Evolutionary conservation across 805 yeast genomes (phyloP).

Genomic region (Blastobotrys peoriensis): DNA sequence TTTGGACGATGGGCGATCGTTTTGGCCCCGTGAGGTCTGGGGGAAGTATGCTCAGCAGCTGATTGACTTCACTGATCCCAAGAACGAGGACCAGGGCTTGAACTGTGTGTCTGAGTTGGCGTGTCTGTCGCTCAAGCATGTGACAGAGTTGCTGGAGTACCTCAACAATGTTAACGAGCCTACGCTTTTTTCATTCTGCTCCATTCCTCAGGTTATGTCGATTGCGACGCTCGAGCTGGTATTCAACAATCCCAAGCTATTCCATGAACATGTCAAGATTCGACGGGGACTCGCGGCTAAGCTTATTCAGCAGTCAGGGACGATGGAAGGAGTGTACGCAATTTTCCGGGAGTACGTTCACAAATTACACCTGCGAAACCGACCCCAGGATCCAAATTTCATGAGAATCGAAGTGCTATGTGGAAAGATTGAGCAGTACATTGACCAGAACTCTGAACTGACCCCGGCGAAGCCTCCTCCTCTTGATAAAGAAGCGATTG

Average conservation of each 20-base stretch:
- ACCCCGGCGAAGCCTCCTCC: conserved; percentile 10
- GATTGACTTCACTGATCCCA: conserved; percentile 50
- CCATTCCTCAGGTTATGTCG: conserved; percentile 99
- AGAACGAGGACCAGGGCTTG: conserved; percentile 49
- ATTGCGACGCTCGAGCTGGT: conserved; percentile 87
- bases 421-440: conserved; percentile 83
- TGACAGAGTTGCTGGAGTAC: conserved; percentile 67
- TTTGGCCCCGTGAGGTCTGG: conserved; percentile 97
- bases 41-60: conserved; percentile 60
- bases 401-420: conserved; percentile 75
- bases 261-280: conserved; percentile 72
- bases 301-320: conserved; percentile 66
- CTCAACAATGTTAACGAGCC: conserved; percentile 73
- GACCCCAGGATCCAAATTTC: conserved; percentile 81
- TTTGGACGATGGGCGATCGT: conserved; percentile 81
- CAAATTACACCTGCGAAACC: conserved; percentile 70
- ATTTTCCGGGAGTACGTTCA: conserved; percentile 71
- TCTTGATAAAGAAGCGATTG: conserved; percentile 1
- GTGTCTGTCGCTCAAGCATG: conserved; percentile 71
- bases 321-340: conserved; percentile 67
- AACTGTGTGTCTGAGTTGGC: conserved; percentile 78
- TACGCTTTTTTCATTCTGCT: conserved; percentile 82
- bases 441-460: conserved; percentile 42
- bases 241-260: conserved; percentile 70
- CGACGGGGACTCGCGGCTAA: conserved; percentile 82